Evolutionary conservation across 2,329 filamentous ascomycete genomes (phyloP).

Genomic region (Cladophialophora carrionii): DNA sequence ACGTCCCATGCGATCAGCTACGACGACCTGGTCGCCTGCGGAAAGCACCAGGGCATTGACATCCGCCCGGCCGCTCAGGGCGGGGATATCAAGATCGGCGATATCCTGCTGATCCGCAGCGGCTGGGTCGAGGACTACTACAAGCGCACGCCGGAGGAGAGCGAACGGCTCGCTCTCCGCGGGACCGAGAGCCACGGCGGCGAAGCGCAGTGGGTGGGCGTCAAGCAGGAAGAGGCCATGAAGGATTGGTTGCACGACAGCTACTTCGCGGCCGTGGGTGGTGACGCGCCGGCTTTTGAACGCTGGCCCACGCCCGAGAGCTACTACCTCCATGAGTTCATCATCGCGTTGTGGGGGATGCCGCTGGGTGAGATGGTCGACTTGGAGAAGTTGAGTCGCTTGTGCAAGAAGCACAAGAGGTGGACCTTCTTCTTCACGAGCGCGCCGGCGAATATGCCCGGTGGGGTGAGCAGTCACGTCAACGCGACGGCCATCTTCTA

Average conservation of each 20-base stretch:
- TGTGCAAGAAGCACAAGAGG: conserved; percentile 44
- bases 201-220: conserved; percentile 51
- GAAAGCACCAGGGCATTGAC: conserved; percentile 62
- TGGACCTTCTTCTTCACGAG: conserved; percentile 51
- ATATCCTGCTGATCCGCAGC: conserved; percentile 68
- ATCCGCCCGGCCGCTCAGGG: conserved; percentile 60
- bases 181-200: conserved; percentile 44
- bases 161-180: conserved; percentile 42
- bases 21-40: conserved; percentile 61
- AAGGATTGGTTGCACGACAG: conserved; percentile 70
- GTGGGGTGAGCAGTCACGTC: conserved; percentile 50
- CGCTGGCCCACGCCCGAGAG: conserved; percentile 57
- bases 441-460: conserved; percentile 48
- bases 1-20: conserved; percentile 59
- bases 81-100: conserved; percentile 62
- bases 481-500: conserved; percentile 52
- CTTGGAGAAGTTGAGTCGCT: conserved; percentile 45
- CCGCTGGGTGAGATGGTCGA: conserved; percentile 53
- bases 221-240: conserved; percentile 59
- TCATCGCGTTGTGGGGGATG: conserved; percentile 51
- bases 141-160: conserved; percentile 46
- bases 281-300: conserved; percentile 68
- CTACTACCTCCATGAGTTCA: conserved; percentile 47
- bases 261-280: conserved; percentile 68
- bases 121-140: conserved; percentile 65